phyloP scores from a whole-genome alignment of 768 basidiomycete genomes.

The Termitomyces sp. region DNA sequence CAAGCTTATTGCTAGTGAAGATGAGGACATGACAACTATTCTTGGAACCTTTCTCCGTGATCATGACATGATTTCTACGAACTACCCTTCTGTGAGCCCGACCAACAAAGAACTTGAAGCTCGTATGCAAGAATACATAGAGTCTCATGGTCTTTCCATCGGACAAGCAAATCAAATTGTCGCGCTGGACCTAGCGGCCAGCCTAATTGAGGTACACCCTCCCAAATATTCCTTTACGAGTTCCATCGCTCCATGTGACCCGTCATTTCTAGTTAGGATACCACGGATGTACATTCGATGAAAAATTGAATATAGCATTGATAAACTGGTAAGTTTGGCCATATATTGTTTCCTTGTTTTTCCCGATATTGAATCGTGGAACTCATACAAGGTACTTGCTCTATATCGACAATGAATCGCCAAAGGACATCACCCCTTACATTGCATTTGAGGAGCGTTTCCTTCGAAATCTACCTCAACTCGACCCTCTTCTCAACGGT shows the following conservation, averaged over 20 bases:
- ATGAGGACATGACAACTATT: neutral
- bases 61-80: neutral
- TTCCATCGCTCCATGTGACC: no score
- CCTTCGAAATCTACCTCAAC: constrained; percentile 6
- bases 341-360: no score
- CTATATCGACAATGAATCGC: constrained; percentile 14
- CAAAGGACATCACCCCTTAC: neutral
- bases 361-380: neutral
- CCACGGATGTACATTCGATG: constrained; percentile 7
- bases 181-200: constrained; percentile 4
- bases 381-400: constrained; percentile 3
- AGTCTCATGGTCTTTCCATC: neutral
- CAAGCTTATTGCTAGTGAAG: no score
- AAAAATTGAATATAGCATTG: constrained; percentile 7
- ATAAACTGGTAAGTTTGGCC: constrained; percentile 10
- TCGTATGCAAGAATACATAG: constrained; percentile 4
- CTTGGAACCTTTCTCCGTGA: neutral
- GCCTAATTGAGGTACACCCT: constrained; percentile 6
- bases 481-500: no score
- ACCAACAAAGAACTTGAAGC: constrained; percentile 5
- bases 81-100: neutral
- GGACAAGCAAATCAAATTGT: neutral
- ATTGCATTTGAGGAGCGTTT: constrained; percentile 9
- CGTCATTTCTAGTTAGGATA: neutral
- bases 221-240: no score